Base-by-base conservation (phyloP, 345 rosid genomes). In the Salix viminalis region DNA sequence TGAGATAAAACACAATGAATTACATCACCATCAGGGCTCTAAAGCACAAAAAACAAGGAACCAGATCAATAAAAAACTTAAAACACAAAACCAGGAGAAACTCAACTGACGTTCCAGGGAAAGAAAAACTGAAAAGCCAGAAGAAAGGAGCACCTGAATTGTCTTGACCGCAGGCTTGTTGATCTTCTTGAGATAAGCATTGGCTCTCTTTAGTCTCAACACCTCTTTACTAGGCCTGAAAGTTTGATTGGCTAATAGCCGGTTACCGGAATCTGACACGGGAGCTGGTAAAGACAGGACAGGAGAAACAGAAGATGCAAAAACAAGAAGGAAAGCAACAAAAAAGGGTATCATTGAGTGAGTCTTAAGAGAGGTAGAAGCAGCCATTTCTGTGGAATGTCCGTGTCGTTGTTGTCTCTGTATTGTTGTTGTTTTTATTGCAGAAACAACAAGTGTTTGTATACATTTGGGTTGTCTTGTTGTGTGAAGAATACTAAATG, bases 331-430 rank as follows among this genome's bases (percentile, higher is more conserved):
- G 73, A 85, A 79, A 74, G 71, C 64, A 83, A 90, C 85, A 82
- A 87, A 87, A 84, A 86, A 71, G 69, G 84, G 85, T 77, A 83
- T 72, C 79, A 86, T 73, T 13, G 77, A 21, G 69, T 76, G 84
- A 37, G 11, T 44, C 68, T 30, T 37, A 75, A 60, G 66, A 70
- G 87, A 72, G 71, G 79, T 67, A 81, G 84, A 83, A 86, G 86
- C 76, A 78, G 84, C 91, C 92, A 88, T 93, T 69, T 82, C 76
- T 76, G 84, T 70, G 86, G 90, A 85, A 89, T 86, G 79, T 84
- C 23, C 71, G 72, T 37, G 79, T 60, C 81, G 88, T 60, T 81
- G 90, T 84, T 78, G 78, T 83, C 60, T 74, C 71, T 71, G 73
- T 52, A 76, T 46, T 83, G 90, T 34, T 83, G 90, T 83, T 80